These are phyloP conservation scores for Mycena floridula DNA, from an alignment of 768 basidiomycete species.

Conservation along the genomic window DNA sequence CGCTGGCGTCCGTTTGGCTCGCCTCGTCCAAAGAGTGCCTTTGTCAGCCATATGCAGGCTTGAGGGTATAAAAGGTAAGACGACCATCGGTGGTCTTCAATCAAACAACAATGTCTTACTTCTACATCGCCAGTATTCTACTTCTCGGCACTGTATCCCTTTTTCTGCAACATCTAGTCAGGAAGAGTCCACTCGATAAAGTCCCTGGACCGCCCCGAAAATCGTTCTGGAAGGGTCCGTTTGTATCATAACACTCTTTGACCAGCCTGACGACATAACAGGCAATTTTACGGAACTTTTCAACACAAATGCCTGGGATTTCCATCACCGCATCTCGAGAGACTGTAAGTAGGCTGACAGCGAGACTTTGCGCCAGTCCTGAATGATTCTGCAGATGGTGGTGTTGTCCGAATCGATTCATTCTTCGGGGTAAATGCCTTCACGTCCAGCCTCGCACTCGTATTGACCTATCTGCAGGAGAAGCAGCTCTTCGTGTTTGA, in stretches of 20 bases:
- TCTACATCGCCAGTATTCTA: no score
- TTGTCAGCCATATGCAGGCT: no score
- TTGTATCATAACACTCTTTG: neutral
- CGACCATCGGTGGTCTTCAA: no score
- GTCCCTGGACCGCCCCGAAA: slow-evolving; percentile 30
- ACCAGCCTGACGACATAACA: neutral
- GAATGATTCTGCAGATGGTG: neutral
- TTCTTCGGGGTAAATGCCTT: slow-evolving; percentile 14
- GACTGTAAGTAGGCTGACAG: neutral
- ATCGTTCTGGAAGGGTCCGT: slow-evolving; percentile 28
- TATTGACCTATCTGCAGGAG: slow-evolving; percentile 3
- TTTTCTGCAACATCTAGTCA: no score
- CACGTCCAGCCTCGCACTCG: slow-evolving; percentile 10
- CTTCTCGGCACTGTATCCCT: no score
- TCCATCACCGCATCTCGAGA: neutral
- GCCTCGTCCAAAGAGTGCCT: no score
- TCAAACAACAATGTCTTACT: no score
- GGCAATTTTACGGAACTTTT: neutral
- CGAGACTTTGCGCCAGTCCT: neutral
- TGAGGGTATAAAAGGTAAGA: no score
- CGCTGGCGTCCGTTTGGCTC: no score
- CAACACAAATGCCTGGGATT: neutral
- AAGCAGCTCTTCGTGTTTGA: neutral
- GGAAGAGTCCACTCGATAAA: slow-evolving; percentile 27
- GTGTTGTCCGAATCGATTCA: no score